Evolutionary conservation across 2,329 filamentous ascomycete species (phyloP).

Genomic region (Penicillium sp.): DNA sequence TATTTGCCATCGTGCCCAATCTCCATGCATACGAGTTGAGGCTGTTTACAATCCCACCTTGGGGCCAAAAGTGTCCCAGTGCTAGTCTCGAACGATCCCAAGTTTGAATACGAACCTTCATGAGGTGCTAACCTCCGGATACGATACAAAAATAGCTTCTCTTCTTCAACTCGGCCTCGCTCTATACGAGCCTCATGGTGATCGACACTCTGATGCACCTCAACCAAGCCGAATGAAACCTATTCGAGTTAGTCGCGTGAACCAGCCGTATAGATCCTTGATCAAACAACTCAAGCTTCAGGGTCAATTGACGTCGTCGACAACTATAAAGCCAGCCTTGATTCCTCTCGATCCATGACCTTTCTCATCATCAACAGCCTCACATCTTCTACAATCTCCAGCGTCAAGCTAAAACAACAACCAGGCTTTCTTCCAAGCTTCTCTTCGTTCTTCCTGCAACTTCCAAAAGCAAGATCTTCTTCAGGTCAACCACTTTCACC

Average conservation of each 20-base stretch:
- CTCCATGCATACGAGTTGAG: slow-evolving; percentile 1
- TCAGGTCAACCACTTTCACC: background rate
- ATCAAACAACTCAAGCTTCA: background rate
- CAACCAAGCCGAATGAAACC: slow-evolving; percentile 8
- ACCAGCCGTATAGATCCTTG: background rate
- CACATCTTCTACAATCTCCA: background rate
- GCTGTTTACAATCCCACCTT: background rate
- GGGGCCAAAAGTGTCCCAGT: slow-evolving; percentile 5
- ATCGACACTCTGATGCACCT: background rate
- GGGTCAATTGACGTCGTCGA: background rate
- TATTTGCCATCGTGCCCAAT: background rate
- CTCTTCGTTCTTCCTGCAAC: background rate
- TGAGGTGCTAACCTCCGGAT: background rate
- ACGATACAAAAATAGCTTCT: slow-evolving; percentile 6
- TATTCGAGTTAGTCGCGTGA: background rate
- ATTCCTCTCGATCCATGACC: background rate
- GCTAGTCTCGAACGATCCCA: background rate
- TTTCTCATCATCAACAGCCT: background rate
- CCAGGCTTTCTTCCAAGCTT: background rate
- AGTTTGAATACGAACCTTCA: background rate
- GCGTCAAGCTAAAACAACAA: background rate
- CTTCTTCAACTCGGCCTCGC: background rate
- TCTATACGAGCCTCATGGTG: slow-evolving; percentile 2
- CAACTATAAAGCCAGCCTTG: background rate
- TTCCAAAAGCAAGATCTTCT: background rate